Evolutionary conservation across 2,329 filamentous ascomycete species (phyloP).

Genomic region (Aspergillus niger): DNA sequence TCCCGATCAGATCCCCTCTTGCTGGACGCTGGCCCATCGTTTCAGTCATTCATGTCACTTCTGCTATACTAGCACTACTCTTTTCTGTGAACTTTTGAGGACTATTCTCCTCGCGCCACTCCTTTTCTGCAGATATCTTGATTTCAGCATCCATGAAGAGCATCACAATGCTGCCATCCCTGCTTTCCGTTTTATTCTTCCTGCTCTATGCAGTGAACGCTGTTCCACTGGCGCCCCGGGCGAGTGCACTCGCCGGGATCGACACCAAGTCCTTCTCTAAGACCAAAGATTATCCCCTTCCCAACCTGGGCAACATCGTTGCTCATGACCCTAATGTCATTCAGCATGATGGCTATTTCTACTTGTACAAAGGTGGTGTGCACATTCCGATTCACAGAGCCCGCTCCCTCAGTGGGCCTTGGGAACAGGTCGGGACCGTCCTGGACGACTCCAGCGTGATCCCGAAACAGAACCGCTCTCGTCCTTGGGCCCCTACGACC

Average conservation of each 20-base stretch:
- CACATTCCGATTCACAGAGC: conserved; percentile 31
- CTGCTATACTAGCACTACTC: neutral
- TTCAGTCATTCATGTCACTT: neutral
- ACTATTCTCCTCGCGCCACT: neutral
- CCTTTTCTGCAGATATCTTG: neutral
- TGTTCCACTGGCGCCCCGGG: neutral
- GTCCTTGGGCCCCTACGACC: conserved; percentile 41
- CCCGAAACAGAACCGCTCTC: conserved; percentile 30
- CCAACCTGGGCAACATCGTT: conserved; percentile 32
- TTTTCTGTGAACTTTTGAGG: neutral
- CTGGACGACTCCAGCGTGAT: conserved; percentile 34
- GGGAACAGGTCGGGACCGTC: conserved; percentile 36
- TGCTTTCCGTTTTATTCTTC: neutral
- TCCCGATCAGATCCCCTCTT: neutral
- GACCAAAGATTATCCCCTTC: conserved; percentile 28
- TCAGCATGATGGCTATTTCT: conserved; percentile 30
- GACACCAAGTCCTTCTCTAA: conserved; percentile 26
- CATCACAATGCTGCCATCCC: neutral
- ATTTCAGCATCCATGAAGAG: neutral
- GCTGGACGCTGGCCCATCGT: neutral
- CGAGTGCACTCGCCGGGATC: neutral
- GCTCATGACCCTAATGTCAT: conserved; percentile 40
- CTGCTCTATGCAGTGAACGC: conserved; percentile 19
- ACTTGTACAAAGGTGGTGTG: conserved; percentile 38
- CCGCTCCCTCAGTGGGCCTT: conserved; percentile 33